Conservation (phyloP, 2,329 filamentous ascomycete species). For the Ophiocordyceps camponoti-leonardi region DNA sequence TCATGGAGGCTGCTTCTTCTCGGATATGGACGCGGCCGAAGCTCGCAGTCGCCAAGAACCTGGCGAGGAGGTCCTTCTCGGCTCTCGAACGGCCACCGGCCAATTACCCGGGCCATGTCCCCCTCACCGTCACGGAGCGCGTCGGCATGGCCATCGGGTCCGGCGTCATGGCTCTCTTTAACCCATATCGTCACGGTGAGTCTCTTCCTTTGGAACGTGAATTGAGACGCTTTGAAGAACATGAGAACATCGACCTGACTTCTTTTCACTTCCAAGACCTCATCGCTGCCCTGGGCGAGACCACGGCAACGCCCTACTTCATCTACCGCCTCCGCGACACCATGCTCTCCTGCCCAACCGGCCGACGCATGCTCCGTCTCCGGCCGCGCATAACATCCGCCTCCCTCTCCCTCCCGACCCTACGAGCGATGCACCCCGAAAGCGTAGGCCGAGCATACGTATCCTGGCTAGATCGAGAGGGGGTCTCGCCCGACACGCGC, state of each 20-base stretch:
- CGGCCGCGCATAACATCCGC: conserved; percentile 76
- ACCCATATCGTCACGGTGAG: conserved; percentile 64
- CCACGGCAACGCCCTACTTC: conserved; percentile 88
- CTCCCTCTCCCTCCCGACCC: conserved; percentile 43
- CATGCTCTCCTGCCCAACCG: conserved; percentile 74
- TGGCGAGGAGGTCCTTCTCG: conserved; percentile 41
- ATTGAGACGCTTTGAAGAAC: too few species aligned
- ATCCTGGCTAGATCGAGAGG: conserved; percentile 83
- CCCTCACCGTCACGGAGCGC: conserved; percentile 63
- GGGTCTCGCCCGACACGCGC: conserved; percentile 82
- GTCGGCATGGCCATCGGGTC: conserved; percentile 51
- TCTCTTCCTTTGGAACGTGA: too few species aligned
- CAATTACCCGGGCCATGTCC: conserved; percentile 85
- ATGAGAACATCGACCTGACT: too few species aligned
- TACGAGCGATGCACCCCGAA: conserved; percentile 55
- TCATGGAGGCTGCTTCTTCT: too few species aligned
- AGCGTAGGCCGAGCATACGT: conserved; percentile 72
- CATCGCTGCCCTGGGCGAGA: conserved; percentile 85
- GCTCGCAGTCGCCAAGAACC: conserved; percentile 4
- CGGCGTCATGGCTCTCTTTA: conserved; percentile 44
- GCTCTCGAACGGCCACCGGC: conserved; percentile 69
- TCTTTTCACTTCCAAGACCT: conserved; percentile 41
- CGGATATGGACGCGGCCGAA: too few species aligned
- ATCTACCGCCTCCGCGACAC: conserved; percentile 78
- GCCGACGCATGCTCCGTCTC: conserved; percentile 78